Evolutionary conservation across 495 filamentous ascomycete genomes (phyloP), one percentile per base, ranked within the genome.

Genomic region (Penicillium steckii): DNA sequence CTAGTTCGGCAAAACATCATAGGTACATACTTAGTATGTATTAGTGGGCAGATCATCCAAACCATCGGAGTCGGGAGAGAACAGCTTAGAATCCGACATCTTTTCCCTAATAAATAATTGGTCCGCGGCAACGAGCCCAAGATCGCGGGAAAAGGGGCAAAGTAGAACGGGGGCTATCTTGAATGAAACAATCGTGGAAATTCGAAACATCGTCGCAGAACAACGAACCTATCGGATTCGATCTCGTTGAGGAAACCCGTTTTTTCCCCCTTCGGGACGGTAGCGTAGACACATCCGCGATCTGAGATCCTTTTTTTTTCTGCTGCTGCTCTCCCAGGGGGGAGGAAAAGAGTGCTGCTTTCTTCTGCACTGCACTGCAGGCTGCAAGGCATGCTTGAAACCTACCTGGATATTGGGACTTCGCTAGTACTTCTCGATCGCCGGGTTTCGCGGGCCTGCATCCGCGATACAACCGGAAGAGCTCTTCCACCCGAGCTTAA

Each of bases 361-460:
- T 1, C 13, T 30, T 10, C 33, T 38, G 33, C 4, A 8, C 18
- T 9, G 38, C 10, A 18, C 50, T 59, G 59, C 56, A 52, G 32
- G 9, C 60, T 64, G 63, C 60, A 66, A 66, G 63, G 63, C 57
- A 64, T 60, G 29, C 42, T 33, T 66, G 63, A 66, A 59, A 66
- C 63, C 57, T 53, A 48, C 56, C 58, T 61, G 13, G 6, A 50
- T 53, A 53, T 54, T 61, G 55, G 61, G 52, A 42, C 52, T 25
- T 21, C 4, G 40, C 10, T 50, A 43, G 32, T 51, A 44, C 43
- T 25, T 52, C n/a, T 50, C 43, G 47, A 50, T 47, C 22, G 17
- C 48, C 57, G 60, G 55, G 49, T 21, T 29, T 37, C 27, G 19
- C 18, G 10, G 9, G 22, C 15, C 3, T 49, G 49, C 48, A 21